These are phyloP conservation scores for Tetradesmus obliquus DNA, from an alignment of 139 green algal species.

Conservation along the genomic window DNA sequence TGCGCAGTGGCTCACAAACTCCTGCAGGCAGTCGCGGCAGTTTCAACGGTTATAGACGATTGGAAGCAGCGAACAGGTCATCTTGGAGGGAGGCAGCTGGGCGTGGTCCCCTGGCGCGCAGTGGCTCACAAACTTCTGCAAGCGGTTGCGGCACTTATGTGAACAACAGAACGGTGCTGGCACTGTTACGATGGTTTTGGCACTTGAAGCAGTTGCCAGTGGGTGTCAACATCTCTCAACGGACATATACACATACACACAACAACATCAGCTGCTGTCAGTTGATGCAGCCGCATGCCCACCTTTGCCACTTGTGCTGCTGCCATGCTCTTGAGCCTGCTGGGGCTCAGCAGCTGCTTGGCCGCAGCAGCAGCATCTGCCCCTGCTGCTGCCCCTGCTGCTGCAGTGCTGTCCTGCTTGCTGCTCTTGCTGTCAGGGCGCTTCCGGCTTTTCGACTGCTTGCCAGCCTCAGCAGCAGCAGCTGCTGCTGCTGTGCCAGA, in stretches of 20 bases:
- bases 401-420: not conserved
- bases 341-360: not conserved
- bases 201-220: too few species aligned
- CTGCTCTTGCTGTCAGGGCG: not conserved
- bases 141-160: too few species aligned
- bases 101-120: constrained; percentile 64
- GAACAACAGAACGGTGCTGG: too few species aligned
- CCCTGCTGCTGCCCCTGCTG: constrained; percentile 7
- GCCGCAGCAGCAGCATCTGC: not conserved
- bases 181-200: too few species aligned
- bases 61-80: not conserved
- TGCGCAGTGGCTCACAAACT: not conserved
- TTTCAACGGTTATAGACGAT: too few species aligned
- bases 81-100: not conserved
- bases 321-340: constrained; percentile 38
- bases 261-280: not conserved
- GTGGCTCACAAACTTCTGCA: constrained; percentile 71
- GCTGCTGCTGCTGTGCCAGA: not conserved
- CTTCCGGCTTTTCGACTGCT: not conserved
- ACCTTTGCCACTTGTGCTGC: constrained; percentile 29
- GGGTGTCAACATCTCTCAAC: not conserved
- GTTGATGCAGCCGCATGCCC: too few species aligned
- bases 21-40: not conserved
- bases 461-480: not conserved
- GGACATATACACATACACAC: not conserved